Percentiles rank a stretch among this genome's conserved stretches.
Conservation (phyloP, 202 grass and related monocot genomes). For the Musa balbisiana region DNA sequence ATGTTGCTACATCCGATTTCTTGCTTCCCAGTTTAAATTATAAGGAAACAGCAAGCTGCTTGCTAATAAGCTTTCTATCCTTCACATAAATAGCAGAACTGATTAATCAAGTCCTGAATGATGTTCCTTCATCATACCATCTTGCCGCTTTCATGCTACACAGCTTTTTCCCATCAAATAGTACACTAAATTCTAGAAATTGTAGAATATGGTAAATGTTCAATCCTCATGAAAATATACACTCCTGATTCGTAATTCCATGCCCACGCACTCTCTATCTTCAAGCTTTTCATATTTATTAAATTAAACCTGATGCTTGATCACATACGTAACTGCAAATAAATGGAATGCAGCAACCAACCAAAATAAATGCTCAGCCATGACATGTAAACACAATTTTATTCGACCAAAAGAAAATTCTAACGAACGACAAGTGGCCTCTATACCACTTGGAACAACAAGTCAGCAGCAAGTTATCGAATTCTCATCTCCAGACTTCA, state of each 20-base stretch:
- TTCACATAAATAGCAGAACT: background rate
- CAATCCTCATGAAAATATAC: background rate
- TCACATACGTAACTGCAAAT: background rate
- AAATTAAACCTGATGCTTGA: background rate
- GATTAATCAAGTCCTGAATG: background rate
- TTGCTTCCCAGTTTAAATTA: background rate
- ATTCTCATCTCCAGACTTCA: background rate
- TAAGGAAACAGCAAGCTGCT: background rate
- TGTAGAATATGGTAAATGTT: background rate
- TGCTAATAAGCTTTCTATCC: background rate
- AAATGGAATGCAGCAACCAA: background rate
- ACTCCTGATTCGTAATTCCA: background rate
- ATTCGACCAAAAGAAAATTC: no score
- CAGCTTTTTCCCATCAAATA: background rate
- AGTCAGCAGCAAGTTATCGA: background rate
- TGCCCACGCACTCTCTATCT: background rate
- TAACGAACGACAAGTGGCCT: no score
- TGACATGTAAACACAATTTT: background rate
- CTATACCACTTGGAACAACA: background rate
- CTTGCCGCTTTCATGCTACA: background rate
- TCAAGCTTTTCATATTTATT: background rate
- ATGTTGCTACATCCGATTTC: no score
- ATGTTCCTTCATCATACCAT: background rate
- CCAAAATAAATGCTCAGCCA: background rate
- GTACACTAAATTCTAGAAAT: background rate